These are phyloP conservation scores for Cajanus cajan DNA, from an alignment of 306 rosid genomes.

Conservation along the genomic window DNA sequence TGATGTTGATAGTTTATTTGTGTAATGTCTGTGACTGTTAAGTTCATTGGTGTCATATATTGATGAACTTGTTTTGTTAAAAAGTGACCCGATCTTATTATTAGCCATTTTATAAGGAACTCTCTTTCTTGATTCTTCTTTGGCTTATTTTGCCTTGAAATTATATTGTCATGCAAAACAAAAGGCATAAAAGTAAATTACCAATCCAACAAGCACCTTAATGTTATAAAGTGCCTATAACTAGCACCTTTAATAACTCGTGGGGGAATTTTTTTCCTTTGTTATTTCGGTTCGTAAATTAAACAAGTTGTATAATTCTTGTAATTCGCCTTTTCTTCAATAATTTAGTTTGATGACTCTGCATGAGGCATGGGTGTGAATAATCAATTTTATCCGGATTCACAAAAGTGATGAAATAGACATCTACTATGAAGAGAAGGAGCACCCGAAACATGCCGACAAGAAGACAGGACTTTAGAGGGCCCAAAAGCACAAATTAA, in stretches of 20 bases:
- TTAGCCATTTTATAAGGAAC: conserved; percentile 16
- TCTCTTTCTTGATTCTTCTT: conserved; percentile 26
- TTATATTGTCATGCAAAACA: neutral
- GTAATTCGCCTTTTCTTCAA: neutral
- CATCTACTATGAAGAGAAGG: no score
- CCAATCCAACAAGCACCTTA: neutral
- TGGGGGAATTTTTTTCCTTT: neutral
- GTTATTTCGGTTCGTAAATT: neutral
- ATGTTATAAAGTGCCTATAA: neutral
- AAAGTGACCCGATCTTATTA: conserved; percentile 17
- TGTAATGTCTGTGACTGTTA: conserved; percentile 22
- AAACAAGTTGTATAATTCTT: neutral
- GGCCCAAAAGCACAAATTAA: no score
- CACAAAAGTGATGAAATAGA: no score
- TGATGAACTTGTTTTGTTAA: conserved; percentile 11
- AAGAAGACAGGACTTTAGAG: no score
- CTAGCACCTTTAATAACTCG: neutral
- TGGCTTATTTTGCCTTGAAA: conserved; percentile 28
- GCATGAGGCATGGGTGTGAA: no score
- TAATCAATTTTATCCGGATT: no score
- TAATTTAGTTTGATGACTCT: neutral
- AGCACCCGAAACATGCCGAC: no score
- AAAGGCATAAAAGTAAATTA: neutral
- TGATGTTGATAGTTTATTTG: conserved; percentile 11
- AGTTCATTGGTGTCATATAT: conserved; percentile 2